A percentile compares a stretch with the other conserved stretches of the same genome.
Conservation (phyloP, 148 eudicot species). For the Rhododendron ferrugineum region DNA sequence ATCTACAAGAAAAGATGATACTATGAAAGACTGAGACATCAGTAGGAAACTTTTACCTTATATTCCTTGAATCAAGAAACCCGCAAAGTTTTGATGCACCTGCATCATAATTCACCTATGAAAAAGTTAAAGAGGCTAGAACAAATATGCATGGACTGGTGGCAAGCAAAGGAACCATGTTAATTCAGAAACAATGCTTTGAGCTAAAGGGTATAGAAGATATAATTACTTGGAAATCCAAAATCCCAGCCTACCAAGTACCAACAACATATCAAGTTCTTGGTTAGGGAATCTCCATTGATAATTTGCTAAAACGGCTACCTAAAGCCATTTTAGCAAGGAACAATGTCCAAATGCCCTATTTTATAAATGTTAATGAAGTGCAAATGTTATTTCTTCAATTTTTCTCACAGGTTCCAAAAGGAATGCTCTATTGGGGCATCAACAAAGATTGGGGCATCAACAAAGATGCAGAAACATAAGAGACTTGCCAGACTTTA, state of each 20-base stretch:
- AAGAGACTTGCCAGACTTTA: not conserved
- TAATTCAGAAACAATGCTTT: not conserved
- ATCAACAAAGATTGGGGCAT: not conserved
- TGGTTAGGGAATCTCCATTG: not conserved
- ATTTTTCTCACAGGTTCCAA: not conserved
- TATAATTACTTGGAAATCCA: not conserved
- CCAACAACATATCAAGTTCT: not conserved
- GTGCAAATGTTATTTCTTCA: not conserved
- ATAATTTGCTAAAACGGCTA: not conserved
- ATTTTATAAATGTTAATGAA: not conserved
- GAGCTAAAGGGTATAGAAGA: not conserved
- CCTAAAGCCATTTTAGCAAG: not conserved
- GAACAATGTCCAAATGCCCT: not conserved
- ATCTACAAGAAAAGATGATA: not conserved
- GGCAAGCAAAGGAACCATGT: not conserved
- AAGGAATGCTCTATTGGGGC: not conserved
- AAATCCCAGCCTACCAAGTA: not conserved
- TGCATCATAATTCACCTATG: constrained; percentile 37
- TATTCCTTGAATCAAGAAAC: constrained; percentile 58
- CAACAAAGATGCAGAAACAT: not conserved
- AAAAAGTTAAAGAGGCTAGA: constrained; percentile 20
- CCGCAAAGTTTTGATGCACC: constrained; percentile 78
- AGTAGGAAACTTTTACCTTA: constrained; percentile 37
- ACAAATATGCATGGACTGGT: not conserved
- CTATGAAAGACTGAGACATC: not conserved